phyloP scores from a whole-genome alignment of 2,329 filamentous ascomycete species.

The Macroventuria anomochaeta region DNA sequence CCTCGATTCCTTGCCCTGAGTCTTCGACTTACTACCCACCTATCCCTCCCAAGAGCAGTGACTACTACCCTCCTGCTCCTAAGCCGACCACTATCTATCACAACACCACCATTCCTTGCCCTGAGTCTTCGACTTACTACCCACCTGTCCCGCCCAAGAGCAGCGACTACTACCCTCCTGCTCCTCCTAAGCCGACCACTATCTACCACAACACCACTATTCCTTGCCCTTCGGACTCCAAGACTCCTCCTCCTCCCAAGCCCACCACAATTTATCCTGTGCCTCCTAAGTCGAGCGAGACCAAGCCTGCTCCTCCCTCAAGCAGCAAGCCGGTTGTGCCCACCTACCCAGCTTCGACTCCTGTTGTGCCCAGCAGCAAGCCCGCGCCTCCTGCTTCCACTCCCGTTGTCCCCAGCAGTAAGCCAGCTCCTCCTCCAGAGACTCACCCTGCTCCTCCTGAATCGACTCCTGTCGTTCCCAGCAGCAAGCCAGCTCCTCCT shows the following conservation, averaged over 20 bases:
- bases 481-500: too few species aligned
- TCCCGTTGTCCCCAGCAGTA: too few species aligned
- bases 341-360: slow-evolving; percentile 2
- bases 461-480: too few species aligned
- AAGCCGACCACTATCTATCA: slow-evolving; percentile 17
- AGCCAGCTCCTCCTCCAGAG: too few species aligned
- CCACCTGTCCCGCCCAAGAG: slow-evolving; percentile 2
- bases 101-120: slow-evolving; percentile 15
- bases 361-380: slow-evolving; percentile 1
- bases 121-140: slow-evolving; percentile 6
- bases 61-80: slow-evolving; percentile 1
- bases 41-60: slow-evolving; percentile 1
- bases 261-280: slow-evolving; percentile 14
- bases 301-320: slow-evolving; percentile 8
- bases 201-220: slow-evolving; percentile 17
- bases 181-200: slow-evolving; percentile 10
- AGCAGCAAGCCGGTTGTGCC: slow-evolving; percentile 6
- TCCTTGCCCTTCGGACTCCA: slow-evolving; percentile 10
- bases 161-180: slow-evolving; percentile 2
- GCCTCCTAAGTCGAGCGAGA: slow-evolving; percentile 6
- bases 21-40: slow-evolving; percentile 6
- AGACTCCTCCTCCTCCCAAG: slow-evolving; percentile 11
- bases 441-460: too few species aligned
- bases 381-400: slow-evolving; percentile 9
- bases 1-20: slow-evolving; percentile 17